Evolutionary conservation across 2,329 filamentous ascomycete species (phyloP).

Genomic region (Tothia fuscella): DNA sequence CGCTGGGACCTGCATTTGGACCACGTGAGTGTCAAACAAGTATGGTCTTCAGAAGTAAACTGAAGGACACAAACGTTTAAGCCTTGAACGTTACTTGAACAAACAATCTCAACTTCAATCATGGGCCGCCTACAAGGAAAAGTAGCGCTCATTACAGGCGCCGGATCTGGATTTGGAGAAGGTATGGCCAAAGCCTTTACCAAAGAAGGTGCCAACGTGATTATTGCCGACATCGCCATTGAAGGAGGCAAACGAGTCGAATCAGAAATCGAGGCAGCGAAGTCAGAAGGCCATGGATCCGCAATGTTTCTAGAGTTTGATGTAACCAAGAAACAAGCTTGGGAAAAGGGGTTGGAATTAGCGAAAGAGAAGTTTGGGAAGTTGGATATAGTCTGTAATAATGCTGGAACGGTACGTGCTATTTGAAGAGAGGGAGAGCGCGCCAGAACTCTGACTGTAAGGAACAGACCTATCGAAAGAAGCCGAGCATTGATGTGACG

Average conservation of each 20-base stretch:
- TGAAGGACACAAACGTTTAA: too few relatives aligned
- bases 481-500: conserved; percentile 16
- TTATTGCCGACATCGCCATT: conserved; percentile 20
- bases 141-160: conserved; percentile 17
- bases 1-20: too few relatives aligned
- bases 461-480: background rate
- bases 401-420: conserved; percentile 14
- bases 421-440: background rate
- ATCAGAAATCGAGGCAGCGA: background rate
- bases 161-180: conserved; percentile 20
- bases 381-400: conserved; percentile 17
- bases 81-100: too few relatives aligned
- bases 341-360: conserved; percentile 17
- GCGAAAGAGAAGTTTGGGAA: conserved; percentile 15
- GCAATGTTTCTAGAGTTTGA: conserved; percentile 14
- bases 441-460: background rate
- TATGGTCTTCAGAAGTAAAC: too few relatives aligned
- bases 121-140: conserved; percentile 6
- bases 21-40: too few relatives aligned
- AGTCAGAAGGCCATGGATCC: conserved; percentile 1
- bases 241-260: too few relatives aligned
- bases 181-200: conserved; percentile 20
- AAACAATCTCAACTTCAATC: too few relatives aligned
- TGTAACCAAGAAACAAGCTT: conserved; percentile 17
- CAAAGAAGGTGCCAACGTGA: conserved; percentile 19